A percentile compares a stretch with the other conserved stretches of the same genome.
phyloP scores from a whole-genome alignment of 805 yeast genomes.

The Teunomyces cretensis region DNA sequence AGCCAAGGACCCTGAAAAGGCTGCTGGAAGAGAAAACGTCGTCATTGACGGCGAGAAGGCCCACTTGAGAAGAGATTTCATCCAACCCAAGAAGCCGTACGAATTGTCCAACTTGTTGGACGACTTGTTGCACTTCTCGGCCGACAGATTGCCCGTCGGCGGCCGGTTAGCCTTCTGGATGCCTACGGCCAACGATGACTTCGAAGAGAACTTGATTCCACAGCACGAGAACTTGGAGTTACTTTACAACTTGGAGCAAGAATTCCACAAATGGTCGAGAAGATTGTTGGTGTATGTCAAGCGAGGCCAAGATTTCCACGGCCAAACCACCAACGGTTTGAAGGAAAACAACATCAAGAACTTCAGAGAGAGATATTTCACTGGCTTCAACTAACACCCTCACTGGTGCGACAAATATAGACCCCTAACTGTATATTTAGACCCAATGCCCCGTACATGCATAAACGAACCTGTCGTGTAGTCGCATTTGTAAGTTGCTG shows the following conservation, averaged over 20 bases:
- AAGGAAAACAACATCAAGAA: constrained; percentile 47
- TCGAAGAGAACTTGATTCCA: constrained; percentile 68
- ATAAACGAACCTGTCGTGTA: background rate
- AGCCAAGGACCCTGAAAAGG: constrained; percentile 63
- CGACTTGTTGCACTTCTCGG: constrained; percentile 74
- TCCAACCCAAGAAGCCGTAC: constrained; percentile 91
- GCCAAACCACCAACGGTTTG: constrained; percentile 46
- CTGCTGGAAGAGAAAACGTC: constrained; percentile 68
- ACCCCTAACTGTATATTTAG: no score
- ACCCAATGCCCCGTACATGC: background rate
- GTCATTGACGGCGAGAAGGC: constrained; percentile 81
- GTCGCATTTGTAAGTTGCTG: no score
- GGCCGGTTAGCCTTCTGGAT: constrained; percentile 95
- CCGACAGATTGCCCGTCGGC: constrained; percentile 63
- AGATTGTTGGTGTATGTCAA: constrained; percentile 79
- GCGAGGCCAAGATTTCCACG: constrained; percentile 50
- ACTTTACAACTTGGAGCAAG: constrained; percentile 76
- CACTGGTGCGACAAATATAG: no score
- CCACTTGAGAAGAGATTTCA: constrained; percentile 73
- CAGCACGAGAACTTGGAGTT: constrained; percentile 72
- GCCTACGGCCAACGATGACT: constrained; percentile 94
- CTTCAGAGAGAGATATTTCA: constrained; percentile 77
- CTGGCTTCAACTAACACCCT: constrained; percentile 61
- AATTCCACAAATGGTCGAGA: constrained; percentile 91
- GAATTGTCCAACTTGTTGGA: constrained; percentile 73